Conservation (phyloP, 2,329 filamentous ascomycete species). For the Cryphonectria naterciae region DNA sequence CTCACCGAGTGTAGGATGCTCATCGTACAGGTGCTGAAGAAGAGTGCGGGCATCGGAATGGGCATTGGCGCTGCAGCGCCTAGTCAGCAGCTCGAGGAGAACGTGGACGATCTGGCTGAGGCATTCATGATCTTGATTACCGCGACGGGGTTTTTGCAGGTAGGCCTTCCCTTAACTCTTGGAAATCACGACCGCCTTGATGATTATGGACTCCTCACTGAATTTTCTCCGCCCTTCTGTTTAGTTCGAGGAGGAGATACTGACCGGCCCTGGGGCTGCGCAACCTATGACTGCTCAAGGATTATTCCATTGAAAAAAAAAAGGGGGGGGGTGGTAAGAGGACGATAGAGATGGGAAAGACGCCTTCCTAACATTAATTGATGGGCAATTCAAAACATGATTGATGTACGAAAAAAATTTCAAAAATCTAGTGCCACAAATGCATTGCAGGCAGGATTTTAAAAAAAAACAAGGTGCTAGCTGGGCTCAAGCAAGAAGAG, state of each 20-base stretch:
- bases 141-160: constrained; percentile 84
- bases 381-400: not conserved
- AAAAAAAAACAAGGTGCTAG: not conserved
- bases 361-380: not conserved
- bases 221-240: not conserved
- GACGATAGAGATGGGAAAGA: not conserved
- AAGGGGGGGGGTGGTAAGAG: not conserved
- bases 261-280: constrained; percentile 14
- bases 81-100: constrained; percentile 53
- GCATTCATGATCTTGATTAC: constrained; percentile 82
- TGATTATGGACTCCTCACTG: not conserved
- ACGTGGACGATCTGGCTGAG: constrained; percentile 78
- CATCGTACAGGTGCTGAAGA: constrained; percentile 88
- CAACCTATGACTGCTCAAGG: constrained; percentile 19
- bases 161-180: constrained; percentile 50
- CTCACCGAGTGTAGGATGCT: constrained; percentile 80
- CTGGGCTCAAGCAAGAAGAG: not conserved
- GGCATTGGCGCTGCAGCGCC: constrained; percentile 28
- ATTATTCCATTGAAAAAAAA: constrained; percentile 20
- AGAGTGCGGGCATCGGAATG: constrained; percentile 71
- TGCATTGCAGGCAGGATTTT: not conserved
- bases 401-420: not conserved
- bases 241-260: constrained; percentile 24
- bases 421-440: not conserved
- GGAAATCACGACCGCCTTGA: too few species aligned